A percentile compares a stretch with the other conserved stretches of the same genome.
These are phyloP conservation scores for Schwanniomyces occidentalis DNA, from an alignment of 805 yeast genomes.

Conservation along the genomic window DNA sequence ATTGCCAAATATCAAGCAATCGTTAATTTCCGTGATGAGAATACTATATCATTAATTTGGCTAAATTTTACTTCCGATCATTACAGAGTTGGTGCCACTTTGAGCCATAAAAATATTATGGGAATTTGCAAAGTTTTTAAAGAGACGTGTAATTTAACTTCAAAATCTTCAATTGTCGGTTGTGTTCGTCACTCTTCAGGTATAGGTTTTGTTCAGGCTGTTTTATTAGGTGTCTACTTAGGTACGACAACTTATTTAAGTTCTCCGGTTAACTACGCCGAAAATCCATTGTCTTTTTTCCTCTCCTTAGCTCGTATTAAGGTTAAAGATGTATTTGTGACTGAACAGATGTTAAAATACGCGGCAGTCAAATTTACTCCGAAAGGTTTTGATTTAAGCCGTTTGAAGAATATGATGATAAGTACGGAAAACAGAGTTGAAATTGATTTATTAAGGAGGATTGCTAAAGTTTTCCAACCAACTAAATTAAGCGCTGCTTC, in stretches of 20 bases:
- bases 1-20: conserved; percentile 43
- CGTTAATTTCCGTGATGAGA: conserved; percentile 37
- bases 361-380: conserved; percentile 64
- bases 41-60: conserved; percentile 61
- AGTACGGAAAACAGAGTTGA: conserved; percentile 77
- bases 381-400: conserved; percentile 58
- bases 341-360: conserved; percentile 78
- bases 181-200: conserved; percentile 85
- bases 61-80: conserved; percentile 73
- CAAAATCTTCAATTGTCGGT: conserved; percentile 73
- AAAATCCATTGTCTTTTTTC: conserved; percentile 71
- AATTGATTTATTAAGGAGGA: conserved; percentile 52
- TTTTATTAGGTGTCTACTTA: conserved; percentile 76
- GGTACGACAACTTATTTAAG: conserved; percentile 85
- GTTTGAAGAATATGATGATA: conserved; percentile 80
- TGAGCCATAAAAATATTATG: conserved; percentile 63
- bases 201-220: conserved; percentile 85
- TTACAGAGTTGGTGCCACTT: conserved; percentile 54
- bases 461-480: conserved; percentile 61
- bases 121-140: conserved; percentile 85
- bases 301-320: conserved; percentile 70
- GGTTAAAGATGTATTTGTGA: conserved; percentile 82
- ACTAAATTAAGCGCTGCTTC: conserved; percentile 68
- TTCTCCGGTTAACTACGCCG: conserved; percentile 74
- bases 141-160: conserved; percentile 84